Evolutionary conservation across 208 protist genomes (phyloP), one percentile per base, ranked within the genome.

Genomic region (Herpetomonas tarakana): DNA sequence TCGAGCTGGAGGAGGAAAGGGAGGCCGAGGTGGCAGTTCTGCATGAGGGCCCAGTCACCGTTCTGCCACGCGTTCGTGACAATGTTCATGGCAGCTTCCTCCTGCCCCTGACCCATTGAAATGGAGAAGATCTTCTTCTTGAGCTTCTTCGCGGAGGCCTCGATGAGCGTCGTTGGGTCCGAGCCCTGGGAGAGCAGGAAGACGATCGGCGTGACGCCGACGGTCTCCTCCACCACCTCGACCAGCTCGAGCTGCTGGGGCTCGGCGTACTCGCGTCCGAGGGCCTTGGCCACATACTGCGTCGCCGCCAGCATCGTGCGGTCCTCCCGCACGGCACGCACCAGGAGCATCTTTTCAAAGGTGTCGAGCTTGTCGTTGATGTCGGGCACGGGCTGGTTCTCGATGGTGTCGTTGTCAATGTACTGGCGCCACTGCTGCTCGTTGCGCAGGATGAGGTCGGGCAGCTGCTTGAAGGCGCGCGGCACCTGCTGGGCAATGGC

Each of bases 91-190:
- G 95, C 95, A 26, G 86, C 78, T 64, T 92, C 86, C 80, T 99
- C 98, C 87, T 99, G 97, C 6, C 97, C 97, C 74, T 99, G 96
- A 38, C 98, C 98, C 97, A 99, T 98, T 22, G 97, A 99, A 62
- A 99, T 97, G 53, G 89, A 86, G 63, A 93, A 92, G 71, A 97
- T 91, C 77, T 96, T 93, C 81, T 94, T 95, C 73, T 96, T 97
- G 2, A 93, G 69, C 69, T 98, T 98, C 79, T 98, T 98, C 6
- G 94, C 93, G 27, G 97, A 80, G 1, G 84, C 87, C 74, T 98
- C 83, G 60, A 99, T 97, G 39, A 94, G 76, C 28, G 77, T 92
- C 16, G 97, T 98, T 31, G 98, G 97, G 79, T 99, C 98, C 50
- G 92, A 91, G 52, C 98, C 98, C 55, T 97, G 87, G 21, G 96